Conservation (phyloP, 2,329 filamentous ascomycete genomes). For the Aureobasidium sp. region DNA sequence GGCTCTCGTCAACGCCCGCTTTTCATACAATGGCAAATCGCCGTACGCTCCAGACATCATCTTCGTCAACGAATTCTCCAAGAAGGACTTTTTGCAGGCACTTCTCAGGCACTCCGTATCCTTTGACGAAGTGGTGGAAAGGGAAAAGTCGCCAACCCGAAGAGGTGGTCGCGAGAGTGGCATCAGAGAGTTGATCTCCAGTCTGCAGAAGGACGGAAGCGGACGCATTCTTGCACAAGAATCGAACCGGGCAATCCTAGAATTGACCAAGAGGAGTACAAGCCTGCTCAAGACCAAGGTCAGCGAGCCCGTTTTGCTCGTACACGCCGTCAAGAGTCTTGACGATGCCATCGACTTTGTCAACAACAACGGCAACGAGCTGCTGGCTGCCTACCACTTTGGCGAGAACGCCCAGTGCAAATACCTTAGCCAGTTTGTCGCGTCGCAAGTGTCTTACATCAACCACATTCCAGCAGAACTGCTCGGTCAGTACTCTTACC, state of each 20-base stretch:
- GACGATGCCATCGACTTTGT: conserved; percentile 49
- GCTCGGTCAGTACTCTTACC: conserved; percentile 34
- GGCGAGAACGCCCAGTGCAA: conserved; percentile 45
- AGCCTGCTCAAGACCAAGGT: conserved; percentile 30
- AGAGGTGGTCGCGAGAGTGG: not conserved
- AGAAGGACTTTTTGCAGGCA: conserved; percentile 48
- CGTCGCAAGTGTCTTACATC: conserved; percentile 44
- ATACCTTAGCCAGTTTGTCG: conserved; percentile 53
- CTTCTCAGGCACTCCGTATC: conserved; percentile 35
- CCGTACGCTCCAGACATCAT: conserved; percentile 57
- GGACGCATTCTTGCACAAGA: conserved; percentile 22
- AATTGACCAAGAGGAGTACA: conserved; percentile 19
- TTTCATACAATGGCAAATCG: conserved; percentile 50
- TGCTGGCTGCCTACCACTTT: conserved; percentile 49
- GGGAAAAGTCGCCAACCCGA: conserved; percentile 15
- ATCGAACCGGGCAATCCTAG: conserved; percentile 21
- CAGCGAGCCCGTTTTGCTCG: conserved; percentile 35
- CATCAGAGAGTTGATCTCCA: conserved; percentile 13
- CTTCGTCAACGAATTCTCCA: conserved; percentile 57
- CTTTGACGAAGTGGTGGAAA: conserved; percentile 20
- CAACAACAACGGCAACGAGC: conserved; percentile 26
- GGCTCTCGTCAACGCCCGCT: conserved; percentile 47
- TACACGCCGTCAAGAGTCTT: conserved; percentile 44
- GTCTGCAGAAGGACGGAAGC: conserved; percentile 14
- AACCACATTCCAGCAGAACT: conserved; percentile 53